Percentiles rank a stretch among this genome's conserved stretches.
Evolutionary conservation across 768 basidiomycete species (phyloP).

Genomic region (Amanita rimosa): DNA sequence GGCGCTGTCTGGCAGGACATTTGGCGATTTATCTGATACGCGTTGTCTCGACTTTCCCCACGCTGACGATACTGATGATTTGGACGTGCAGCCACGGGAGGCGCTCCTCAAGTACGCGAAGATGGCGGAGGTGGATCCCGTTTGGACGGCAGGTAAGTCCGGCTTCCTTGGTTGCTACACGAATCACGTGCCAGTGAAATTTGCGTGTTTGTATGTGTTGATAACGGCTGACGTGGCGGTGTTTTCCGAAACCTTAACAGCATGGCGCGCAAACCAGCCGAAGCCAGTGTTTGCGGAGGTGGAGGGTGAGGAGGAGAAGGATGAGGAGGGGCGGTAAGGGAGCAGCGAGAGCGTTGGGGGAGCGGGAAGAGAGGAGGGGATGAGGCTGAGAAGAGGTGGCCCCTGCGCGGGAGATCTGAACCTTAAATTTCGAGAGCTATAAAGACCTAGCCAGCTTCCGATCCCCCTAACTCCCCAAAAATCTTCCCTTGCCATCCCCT

Average conservation of each 20-base stretch:
- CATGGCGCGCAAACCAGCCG: conserved; percentile 81
- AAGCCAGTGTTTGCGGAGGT: conserved; percentile 72
- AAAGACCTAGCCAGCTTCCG: conserved; percentile 64
- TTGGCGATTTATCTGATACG: neutral
- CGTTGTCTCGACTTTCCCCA: conserved; percentile 5
- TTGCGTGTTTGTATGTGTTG: conserved; percentile 30
- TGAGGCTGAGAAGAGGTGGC: conserved; percentile 35
- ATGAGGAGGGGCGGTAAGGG: conserved; percentile 21
- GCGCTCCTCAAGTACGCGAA: conserved; percentile 91
- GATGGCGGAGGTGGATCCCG: conserved; percentile 62
- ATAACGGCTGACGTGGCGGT: conserved; percentile 51
- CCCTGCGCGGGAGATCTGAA: conserved; percentile 77
- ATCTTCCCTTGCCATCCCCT: conserved; percentile 43
- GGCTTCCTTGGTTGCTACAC: conserved; percentile 6
- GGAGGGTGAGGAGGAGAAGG: conserved; percentile 47
- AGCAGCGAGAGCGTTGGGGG: conserved; percentile 10
- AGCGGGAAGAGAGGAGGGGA: conserved; percentile 12
- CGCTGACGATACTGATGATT: conserved; percentile 11
- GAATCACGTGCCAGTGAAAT: conserved; percentile 23
- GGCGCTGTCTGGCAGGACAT: neutral
- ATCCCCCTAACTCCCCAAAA: conserved; percentile 70
- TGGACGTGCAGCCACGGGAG: conserved; percentile 72
- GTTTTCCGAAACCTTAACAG: conserved; percentile 49
- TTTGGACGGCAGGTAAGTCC: conserved; percentile 74
- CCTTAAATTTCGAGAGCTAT: conserved; percentile 74